Evolutionary conservation across 176 grass and related monocot genomes (phyloP).

Genomic region (Ensete glaucum): DNA sequence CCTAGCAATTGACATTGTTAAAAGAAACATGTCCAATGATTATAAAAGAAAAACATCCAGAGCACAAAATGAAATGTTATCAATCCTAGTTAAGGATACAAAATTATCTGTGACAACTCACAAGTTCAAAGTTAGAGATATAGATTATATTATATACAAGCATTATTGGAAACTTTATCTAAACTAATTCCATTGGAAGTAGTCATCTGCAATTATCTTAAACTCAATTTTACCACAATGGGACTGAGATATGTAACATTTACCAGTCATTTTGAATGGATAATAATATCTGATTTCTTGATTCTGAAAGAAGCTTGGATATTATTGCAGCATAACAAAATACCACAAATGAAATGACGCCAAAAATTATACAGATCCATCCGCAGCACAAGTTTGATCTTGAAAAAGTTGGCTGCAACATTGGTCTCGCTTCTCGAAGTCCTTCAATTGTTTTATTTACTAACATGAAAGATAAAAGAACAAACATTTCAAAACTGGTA

Average conservation of each 20-base stretch:
- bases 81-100: too few relatives aligned
- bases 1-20: too few relatives aligned
- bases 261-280: constrained; percentile 45
- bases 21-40: too few relatives aligned
- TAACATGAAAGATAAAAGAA: not conserved
- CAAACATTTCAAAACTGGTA: not conserved
- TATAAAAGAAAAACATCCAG: too few relatives aligned
- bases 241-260: not conserved
- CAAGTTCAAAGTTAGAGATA: not conserved
- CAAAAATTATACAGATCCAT: constrained; percentile 11
- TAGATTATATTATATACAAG: not conserved
- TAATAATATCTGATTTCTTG: constrained; percentile 28
- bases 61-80: too few relatives aligned
- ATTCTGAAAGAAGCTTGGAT: constrained; percentile 48
- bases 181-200: not conserved
- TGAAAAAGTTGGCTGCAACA: not conserved
- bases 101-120: too few relatives aligned
- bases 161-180: not conserved
- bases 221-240: not conserved
- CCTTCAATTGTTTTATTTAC: not conserved
- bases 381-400: not conserved
- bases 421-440: not conserved
- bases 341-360: constrained; percentile 21
- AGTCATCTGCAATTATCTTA: not conserved
- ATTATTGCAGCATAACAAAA: constrained; percentile 32